Percentiles rank a stretch among this genome's conserved stretches.
Conservation (phyloP, 768 basidiomycete species). For the Agaricus subrufescens region DNA sequence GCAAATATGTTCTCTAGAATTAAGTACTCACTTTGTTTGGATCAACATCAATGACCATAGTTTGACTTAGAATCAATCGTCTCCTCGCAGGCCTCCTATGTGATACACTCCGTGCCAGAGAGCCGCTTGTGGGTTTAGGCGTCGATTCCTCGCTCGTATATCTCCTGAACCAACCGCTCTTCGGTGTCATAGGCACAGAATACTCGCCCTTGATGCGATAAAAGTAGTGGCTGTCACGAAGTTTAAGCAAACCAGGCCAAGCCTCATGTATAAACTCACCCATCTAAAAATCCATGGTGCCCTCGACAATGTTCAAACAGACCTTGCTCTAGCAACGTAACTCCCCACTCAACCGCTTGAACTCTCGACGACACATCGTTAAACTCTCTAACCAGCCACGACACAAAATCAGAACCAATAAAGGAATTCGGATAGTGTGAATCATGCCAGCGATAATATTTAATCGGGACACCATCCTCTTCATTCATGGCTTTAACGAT, state of each 20-base stretch:
- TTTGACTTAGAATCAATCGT: conserved; percentile 75
- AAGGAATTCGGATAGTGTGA: conserved; percentile 76
- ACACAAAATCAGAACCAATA: conserved; percentile 84
- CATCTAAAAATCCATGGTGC: conserved; percentile 81
- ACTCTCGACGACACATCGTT: conserved; percentile 80
- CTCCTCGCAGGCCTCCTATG: conserved; percentile 39
- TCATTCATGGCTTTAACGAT: conserved; percentile 85
- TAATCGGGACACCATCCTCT: conserved; percentile 79
- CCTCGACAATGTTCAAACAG: conserved; percentile 81
- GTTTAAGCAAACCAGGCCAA: not conserved
- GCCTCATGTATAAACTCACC: conserved; percentile 40
- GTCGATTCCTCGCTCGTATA: conserved; percentile 40
- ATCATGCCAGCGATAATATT: conserved; percentile 81
- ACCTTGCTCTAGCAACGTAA: conserved; percentile 72
- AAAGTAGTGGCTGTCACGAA: conserved; percentile 68
- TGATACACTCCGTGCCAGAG: conserved; percentile 25
- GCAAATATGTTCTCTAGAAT: not conserved
- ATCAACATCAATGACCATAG: conserved; percentile 88
- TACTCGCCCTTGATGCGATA: conserved; percentile 81
- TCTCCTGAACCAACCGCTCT: conserved; percentile 64
- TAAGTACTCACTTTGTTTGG: conserved; percentile 50
- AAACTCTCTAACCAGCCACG: conserved; percentile 91
- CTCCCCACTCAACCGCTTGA: conserved; percentile 77
- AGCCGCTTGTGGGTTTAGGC: conserved; percentile 23
- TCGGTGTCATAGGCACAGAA: conserved; percentile 63